Base-by-base conservation (phyloP, 345 rosid species). In the Clausena lansium region DNA sequence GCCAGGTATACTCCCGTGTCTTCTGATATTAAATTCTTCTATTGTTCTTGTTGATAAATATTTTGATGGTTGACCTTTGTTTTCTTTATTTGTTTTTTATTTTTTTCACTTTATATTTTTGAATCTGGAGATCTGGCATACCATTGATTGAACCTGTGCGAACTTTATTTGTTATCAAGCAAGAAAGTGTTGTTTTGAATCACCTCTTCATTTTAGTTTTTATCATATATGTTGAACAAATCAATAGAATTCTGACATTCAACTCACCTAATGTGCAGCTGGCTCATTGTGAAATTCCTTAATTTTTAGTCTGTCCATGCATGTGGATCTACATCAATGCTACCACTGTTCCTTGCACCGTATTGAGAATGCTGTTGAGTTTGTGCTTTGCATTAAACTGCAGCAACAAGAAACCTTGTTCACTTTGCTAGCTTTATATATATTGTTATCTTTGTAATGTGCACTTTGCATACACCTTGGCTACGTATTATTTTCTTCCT, bases 1-100 rank as follows among this genome's bases (percentile, higher is more conserved):
- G 99, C 85, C 99, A 96, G 92, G 99, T 96, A 81, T 17, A 57
- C 66, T 64, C 62, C 60, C 55, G 27, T 68, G 36, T 25, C 67
- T 27, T 39, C 11, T 39, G 41, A 55, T 15, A 28, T 70, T 60
- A 54, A 50, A 4, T 67, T 66, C 47, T 22, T 39, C 32, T 5
- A 4, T 28, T 63, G 33, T 47, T 70, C 57, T 45, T 74, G 17
- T 79, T 74, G 39, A 58, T 60, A 67, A 47, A 57, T 25, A 36
- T 72, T 71, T 47, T 63, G 7, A 60, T 27, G 67, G 20, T 61
- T 60, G 67, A 28, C 20, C 4, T 33, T 45, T 20, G 57, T 60
- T 15, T 58, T 25, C 6, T 50, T 50, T 41, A 41, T 41, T 15
- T 50, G 17, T 15, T 13, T 11, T 50, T 13, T 45, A 45, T 45